These are phyloP conservation scores for Melampsora americana DNA, from an alignment of 1,284 basidiomycete species.

Conservation along the genomic window DNA sequence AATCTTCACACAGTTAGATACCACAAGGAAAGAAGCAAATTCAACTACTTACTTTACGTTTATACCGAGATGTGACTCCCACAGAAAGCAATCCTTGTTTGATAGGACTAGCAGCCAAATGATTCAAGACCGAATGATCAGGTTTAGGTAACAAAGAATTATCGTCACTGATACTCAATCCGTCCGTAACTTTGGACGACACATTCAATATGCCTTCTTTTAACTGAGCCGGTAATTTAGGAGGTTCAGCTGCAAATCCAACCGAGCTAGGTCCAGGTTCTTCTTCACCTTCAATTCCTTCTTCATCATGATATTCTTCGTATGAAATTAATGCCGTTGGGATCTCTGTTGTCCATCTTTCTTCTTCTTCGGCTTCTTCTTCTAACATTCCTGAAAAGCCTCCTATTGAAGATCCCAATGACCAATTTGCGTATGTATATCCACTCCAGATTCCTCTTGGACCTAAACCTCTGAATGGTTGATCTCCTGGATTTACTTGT, in stretches of 20 bases:
- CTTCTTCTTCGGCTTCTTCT: conserved; percentile 53
- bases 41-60: conserved; percentile 69
- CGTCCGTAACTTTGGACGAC: conserved; percentile 46
- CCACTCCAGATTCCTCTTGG: conserved; percentile 47
- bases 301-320: conserved; percentile 74
- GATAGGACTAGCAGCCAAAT: conserved; percentile 92
- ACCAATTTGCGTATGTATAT: conserved; percentile 33
- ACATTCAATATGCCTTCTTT: conserved; percentile 44
- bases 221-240: conserved; percentile 38
- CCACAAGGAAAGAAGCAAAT: conserved; percentile 44
- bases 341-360: conserved; percentile 69
- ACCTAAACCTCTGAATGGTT: conserved; percentile 48
- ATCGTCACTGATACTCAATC: conserved; percentile 66
- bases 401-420: neutral
- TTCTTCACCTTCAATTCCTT: conserved; percentile 47
- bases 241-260: conserved; percentile 37
- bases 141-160: conserved; percentile 88
- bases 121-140: conserved; percentile 90
- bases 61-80: conserved; percentile 86
- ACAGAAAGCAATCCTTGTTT: conserved; percentile 89
- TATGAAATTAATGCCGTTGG: conserved; percentile 72
- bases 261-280: conserved; percentile 17
- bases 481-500: conserved; percentile 59
- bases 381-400: conserved; percentile 31
- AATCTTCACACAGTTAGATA: conserved; percentile 3